phyloP scores from a whole-genome alignment of 257 asterid species.

The Osmanthus fragrans region DNA sequence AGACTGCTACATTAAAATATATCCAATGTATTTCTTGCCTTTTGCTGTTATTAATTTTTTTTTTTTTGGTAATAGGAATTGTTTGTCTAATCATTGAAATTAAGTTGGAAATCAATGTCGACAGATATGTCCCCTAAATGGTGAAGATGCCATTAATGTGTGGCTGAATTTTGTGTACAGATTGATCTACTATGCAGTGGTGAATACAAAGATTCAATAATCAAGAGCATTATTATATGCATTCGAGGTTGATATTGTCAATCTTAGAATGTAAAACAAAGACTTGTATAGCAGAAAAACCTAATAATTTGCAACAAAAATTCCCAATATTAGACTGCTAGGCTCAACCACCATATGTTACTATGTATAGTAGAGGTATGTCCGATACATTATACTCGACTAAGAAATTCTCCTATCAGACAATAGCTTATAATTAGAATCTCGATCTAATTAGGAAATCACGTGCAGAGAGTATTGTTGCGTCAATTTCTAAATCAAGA shows the following conservation, averaged over 20 bases:
- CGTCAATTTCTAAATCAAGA: constrained; percentile 6
- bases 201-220: constrained; percentile 9
- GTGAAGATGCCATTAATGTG: constrained; percentile 34
- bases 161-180: constrained; percentile 12
- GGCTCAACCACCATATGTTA: background rate
- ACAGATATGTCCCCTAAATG: constrained; percentile 17
- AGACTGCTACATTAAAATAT: background rate
- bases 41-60: too few relatives aligned
- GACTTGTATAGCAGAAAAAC: background rate
- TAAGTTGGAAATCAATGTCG: constrained; percentile 24
- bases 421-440: constrained; percentile 5
- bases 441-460: constrained; percentile 15
- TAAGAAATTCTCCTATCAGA: background rate
- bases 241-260: background rate
- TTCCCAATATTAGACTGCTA: background rate
- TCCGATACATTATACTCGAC: constrained; percentile 1
- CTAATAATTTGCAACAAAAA: background rate
- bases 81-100: constrained; percentile 8
- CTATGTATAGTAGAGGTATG: background rate
- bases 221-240: background rate
- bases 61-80: too few relatives aligned
- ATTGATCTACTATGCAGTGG: background rate
- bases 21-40: too few relatives aligned
- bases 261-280: background rate
- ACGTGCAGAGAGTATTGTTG: background rate